Evolutionary conservation across 2,329 filamentous ascomycete genomes (phyloP), one percentile per base, ranked within the genome.

Genomic region (Epichloe aotearoae): DNA sequence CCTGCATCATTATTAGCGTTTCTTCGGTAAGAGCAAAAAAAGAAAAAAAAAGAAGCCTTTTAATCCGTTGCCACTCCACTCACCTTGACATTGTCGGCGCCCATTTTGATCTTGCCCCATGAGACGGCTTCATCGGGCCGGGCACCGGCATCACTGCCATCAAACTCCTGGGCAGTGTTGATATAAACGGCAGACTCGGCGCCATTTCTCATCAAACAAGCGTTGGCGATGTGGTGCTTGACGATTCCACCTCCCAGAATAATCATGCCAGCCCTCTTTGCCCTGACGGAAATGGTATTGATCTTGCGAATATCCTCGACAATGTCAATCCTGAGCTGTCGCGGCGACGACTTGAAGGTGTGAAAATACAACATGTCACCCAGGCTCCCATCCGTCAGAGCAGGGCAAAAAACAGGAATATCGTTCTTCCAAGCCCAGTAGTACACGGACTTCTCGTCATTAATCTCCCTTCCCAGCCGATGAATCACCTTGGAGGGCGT

Each of bases 281-380:
- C 93, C 14, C 86, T 75, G 34, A 97, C 87, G 0, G 91, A 83
- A 55, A 97, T 82, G 14, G 87, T 94, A 70, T 98, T 98, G 67
- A 98, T 89, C 54, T 79, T 82, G 19, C 93, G 82, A 54, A 98
- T 93, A 62, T 98, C 93, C 62, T 94, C 86, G 20, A 96, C 88
- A 52, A 97, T 88, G 65, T 97, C 93, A 53, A 96, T 80, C 51
- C 83, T 81, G 41, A 98, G 75, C 66, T 91, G 86, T 54, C 73
- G 71, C 3, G 91, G 91, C 2, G 87, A 90, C 0, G 87, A 71
- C 66, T 91, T 93, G 78, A 89, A 98, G 1, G 90, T 95, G 71
- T 98, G 91, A 67, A 98, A 97, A 70, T 96, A 97, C 40, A 98
- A 75, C 93, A 98, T 98, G 66, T 98, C 93, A 5, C 93, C 93